phyloP scores from a whole-genome alignment of 2,329 filamentous ascomycete genomes.

The Decorospora gaudefroyi region DNA sequence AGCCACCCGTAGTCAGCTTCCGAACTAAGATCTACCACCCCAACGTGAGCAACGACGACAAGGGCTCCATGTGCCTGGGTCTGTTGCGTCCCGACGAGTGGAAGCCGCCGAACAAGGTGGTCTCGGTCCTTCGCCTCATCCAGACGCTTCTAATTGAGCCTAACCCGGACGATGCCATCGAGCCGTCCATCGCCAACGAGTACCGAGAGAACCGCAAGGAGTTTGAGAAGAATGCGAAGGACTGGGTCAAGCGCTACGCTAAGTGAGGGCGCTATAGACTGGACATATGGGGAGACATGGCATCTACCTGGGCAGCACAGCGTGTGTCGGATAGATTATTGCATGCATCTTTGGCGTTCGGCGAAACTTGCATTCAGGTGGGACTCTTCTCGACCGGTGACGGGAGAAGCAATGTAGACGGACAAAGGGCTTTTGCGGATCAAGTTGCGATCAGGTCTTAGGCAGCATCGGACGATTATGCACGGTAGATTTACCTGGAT shows the following conservation, averaged over 20 bases:
- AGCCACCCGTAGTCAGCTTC: conserved; percentile 79
- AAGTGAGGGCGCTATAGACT: conserved; percentile 35
- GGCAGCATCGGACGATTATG: conserved; percentile 10
- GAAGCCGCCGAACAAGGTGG: conserved; percentile 84
- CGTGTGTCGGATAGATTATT: conserved; percentile 17
- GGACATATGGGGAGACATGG: conserved; percentile 6
- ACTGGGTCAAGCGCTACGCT: conserved; percentile 77
- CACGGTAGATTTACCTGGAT: conserved; percentile 16
- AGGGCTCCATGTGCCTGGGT: conserved; percentile 82
- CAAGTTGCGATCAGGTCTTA: conserved; percentile 6
- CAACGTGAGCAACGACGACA: conserved; percentile 85
- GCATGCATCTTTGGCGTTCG: conserved; percentile 45
- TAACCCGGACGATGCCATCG: conserved; percentile 86
- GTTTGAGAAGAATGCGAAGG: conserved; percentile 75
- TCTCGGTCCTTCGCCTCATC: conserved; percentile 75
- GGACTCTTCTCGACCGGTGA: conserved; percentile 10
- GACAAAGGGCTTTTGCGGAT: conserved; percentile 17
- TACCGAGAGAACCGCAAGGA: conserved; percentile 68
- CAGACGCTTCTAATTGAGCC: conserved; percentile 76
- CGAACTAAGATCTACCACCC: conserved; percentile 93
- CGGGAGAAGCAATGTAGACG: conserved; percentile 18
- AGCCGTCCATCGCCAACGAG: conserved; percentile 83
- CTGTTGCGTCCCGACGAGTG: conserved; percentile 84
- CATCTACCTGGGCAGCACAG: conserved; percentile 4
- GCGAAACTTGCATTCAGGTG: conserved; percentile 33